Conservation (phyloP, 2,329 filamentous ascomycete species). For the Seiridium cupressi region DNA sequence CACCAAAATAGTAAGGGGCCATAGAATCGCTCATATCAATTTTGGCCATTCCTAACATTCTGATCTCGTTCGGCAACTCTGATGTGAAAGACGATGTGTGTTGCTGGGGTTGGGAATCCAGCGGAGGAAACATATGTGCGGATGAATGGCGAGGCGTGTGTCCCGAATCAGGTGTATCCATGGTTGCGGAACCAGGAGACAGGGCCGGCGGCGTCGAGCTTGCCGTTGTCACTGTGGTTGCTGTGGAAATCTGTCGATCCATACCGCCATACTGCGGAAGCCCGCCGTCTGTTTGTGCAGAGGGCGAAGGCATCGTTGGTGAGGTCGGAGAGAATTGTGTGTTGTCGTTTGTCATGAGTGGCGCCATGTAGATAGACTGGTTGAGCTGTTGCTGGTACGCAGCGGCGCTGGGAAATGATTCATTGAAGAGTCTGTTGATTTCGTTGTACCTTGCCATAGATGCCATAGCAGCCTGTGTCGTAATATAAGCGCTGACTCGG, state of each 20-base stretch:
- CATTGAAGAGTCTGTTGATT: conserved; percentile 44
- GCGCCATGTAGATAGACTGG: conserved; percentile 24
- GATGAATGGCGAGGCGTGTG: conserved; percentile 24
- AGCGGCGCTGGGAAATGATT: conserved; percentile 40
- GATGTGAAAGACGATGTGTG: conserved; percentile 37
- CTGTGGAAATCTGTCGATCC: conserved; percentile 15
- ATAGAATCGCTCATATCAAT: conserved; percentile 29
- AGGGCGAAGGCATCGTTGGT: conserved; percentile 11
- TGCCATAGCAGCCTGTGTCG: conserved; percentile 41
- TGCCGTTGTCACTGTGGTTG: conserved; percentile 11
- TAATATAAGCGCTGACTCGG: conserved; percentile 50
- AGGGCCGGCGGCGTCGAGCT: conserved; percentile 24
- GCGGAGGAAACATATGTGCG: conserved; percentile 19
- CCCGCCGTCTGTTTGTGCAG: not conserved
- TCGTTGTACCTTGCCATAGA: conserved; percentile 41
- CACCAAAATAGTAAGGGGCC: conserved; percentile 24
- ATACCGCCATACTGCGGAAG: not conserved
- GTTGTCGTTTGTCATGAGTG: conserved; percentile 17
- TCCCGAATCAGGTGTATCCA: conserved; percentile 18
- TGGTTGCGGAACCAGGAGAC: conserved; percentile 20
- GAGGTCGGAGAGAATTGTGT: conserved; percentile 13
- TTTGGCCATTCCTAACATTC: conserved; percentile 33
- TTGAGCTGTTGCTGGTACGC: conserved; percentile 27
- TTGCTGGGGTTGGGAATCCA: conserved; percentile 24
- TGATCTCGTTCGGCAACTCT: conserved; percentile 39